Conservation (phyloP, 2,329 filamentous ascomycete species). For the Calonectria montana region DNA sequence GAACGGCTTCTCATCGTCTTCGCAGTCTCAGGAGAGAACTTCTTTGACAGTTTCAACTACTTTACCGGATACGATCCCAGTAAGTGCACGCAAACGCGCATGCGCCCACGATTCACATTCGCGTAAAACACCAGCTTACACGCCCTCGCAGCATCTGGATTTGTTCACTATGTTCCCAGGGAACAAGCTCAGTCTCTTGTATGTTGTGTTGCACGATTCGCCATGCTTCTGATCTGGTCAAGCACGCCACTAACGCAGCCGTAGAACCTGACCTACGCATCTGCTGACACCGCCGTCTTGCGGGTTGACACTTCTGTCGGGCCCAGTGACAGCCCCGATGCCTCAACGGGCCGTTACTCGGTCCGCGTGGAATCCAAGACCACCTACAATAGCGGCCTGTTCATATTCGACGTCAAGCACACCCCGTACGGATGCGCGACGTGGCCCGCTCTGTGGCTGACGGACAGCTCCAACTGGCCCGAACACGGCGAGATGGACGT, state of each 20-base stretch:
- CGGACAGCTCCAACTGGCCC: conserved; percentile 71
- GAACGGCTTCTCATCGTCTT: conserved; percentile 2
- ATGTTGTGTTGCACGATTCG: conserved; percentile 30
- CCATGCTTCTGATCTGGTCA: neutral
- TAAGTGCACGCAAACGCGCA: conserved; percentile 36
- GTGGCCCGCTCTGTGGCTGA: conserved; percentile 76
- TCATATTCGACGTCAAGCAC: conserved; percentile 74
- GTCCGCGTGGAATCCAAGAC: conserved; percentile 71
- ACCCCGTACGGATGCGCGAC: conserved; percentile 72
- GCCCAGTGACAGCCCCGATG: conserved; percentile 58
- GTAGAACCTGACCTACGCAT: conserved; percentile 73
- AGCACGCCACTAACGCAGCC: neutral
- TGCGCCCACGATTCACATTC: neutral
- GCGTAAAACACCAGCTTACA: conserved; percentile 3
- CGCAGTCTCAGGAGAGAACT: conserved; percentile 59
- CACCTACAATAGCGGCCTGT: conserved; percentile 72
- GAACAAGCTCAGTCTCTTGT: conserved; percentile 56
- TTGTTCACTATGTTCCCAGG: conserved; percentile 65
- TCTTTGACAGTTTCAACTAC: conserved; percentile 68
- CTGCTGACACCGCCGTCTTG: conserved; percentile 63
- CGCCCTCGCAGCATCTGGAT: conserved; percentile 52
- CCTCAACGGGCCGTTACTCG: conserved; percentile 70
- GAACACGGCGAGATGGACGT: conserved; percentile 73
- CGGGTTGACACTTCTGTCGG: conserved; percentile 70
- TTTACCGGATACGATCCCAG: conserved; percentile 62